A percentile compares a stretch with the other conserved stretches of the same genome.
These are phyloP conservation scores for Ceratocystis harringtonii DNA, from an alignment of 2,329 filamentous ascomycete species.

Conservation along the genomic window DNA sequence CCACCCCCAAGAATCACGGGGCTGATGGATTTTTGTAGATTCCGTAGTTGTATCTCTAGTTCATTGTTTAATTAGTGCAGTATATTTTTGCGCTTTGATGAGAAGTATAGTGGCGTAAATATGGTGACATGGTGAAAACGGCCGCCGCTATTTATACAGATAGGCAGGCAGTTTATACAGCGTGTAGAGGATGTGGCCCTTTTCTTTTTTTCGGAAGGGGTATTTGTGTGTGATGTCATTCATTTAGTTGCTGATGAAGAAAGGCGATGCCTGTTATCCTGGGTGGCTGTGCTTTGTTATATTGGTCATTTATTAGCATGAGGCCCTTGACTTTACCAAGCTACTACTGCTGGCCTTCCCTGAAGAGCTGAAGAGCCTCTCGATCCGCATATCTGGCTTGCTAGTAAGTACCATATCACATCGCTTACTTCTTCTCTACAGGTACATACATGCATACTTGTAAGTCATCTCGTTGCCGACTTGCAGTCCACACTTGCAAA, in stretches of 20 bases:
- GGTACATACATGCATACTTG: no score
- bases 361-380: constrained; percentile 2
- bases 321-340: background rate
- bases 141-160: no score
- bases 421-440: no score
- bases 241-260: background rate
- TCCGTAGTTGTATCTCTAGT: background rate
- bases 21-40: no score
- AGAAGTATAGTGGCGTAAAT: background rate
- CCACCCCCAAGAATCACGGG: background rate
- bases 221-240: background rate
- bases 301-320: background rate
- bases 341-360: background rate
- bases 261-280: background rate
- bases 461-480: no score
- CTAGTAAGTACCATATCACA: no score
- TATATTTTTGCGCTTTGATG: background rate
- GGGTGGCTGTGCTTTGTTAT: background rate
- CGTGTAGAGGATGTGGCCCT: no score
- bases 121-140: no score
- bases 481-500: no score
- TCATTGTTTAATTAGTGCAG: background rate
- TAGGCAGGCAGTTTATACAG: no score
- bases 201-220: background rate
- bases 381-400: no score